Base-by-base conservation (phyloP, 495 filamentous ascomycete species). In the Penicillium lagena region DNA sequence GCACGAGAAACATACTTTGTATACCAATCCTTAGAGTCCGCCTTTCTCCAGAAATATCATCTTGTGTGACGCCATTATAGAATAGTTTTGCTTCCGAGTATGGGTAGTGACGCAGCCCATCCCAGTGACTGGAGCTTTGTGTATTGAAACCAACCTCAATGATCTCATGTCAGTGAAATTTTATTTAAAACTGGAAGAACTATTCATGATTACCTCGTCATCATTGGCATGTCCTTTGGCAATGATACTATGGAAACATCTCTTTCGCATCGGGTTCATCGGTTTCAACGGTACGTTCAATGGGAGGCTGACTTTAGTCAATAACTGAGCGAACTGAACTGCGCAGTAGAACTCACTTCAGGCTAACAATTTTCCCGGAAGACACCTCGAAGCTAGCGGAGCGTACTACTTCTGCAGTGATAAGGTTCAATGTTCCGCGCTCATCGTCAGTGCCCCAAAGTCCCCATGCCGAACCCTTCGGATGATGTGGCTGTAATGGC, bases 41-140 rank as follows among this genome's bases (percentile, higher is more conserved):
- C 12, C 49, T 39, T 13, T 32, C 12, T n/a, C 46, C 46, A 12
- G 34, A 42, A 9, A 83, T 78, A 12, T 81, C 69, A 2, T 71
- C 59, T 56, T 67, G 55, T 0, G 67, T 72, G 2, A 73, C 64
- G 9, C 78, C 79, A 31, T 80, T 79, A 50, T 82, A 83, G 52
- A 78, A 85, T 34, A 46, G 45, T 39, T 59, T 39, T 35, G 37
- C 17, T 12, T 46, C 42, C 4, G 33, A 36, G 29, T 54, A 54
- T 10, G 46, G 58, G 38, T 52, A 66, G 41, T 70, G 64, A 9
- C 66, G 47, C 7, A 72, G 56, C 7, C 70, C 68, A 54, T 74
- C 70, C 70, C 70, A 73, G 44, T 75, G 71, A 12, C 54, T 64
- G 17, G 55, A 60, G 37, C 63, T 58, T 55, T 80, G 75, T 29